A percentile compares a stretch with the other conserved stretches of the same genome.
Conservation (phyloP, 257 asterid species). For the Solanum bulbocastanum region DNA sequence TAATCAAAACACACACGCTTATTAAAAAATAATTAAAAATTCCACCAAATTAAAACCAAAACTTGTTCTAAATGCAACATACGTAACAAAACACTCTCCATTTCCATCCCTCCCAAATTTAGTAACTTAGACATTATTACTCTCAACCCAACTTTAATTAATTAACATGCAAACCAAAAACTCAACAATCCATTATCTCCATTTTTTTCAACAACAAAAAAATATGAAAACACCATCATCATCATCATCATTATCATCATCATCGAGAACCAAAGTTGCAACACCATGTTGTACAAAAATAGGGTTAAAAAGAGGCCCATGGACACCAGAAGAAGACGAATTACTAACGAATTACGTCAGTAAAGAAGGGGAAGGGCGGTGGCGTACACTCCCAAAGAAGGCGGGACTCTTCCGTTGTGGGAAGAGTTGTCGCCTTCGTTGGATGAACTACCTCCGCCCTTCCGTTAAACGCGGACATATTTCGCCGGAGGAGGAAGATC, state of each 20-base stretch:
- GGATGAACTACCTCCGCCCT: slow-evolving; percentile 71
- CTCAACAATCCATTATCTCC: background rate
- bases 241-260: slow-evolving; percentile 1
- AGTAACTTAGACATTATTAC: background rate
- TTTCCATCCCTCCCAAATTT: background rate
- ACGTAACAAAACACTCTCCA: background rate
- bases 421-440: slow-evolving; percentile 36
- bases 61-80: background rate
- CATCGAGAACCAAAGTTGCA: background rate
- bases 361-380: slow-evolving; percentile 29
- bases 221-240: slow-evolving; percentile 7
- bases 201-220: background rate
- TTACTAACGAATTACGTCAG: slow-evolving; percentile 10
- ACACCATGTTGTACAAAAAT: slow-evolving; percentile 21
- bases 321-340: slow-evolving; percentile 28
- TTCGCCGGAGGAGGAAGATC: slow-evolving; percentile 65
- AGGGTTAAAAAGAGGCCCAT: slow-evolving; percentile 33
- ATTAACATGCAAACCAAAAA: background rate
- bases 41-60: background rate
- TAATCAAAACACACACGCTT: rapidly evolving
- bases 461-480: slow-evolving; percentile 49
- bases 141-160: background rate
- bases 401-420: slow-evolving; percentile 33
- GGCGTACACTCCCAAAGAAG: slow-evolving; percentile 27
- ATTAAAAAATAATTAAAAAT: background rate